phyloP scores from a whole-genome alignment of 2,329 filamentous ascomycete genomes.

The Ploettnerulaceae sp. region DNA sequence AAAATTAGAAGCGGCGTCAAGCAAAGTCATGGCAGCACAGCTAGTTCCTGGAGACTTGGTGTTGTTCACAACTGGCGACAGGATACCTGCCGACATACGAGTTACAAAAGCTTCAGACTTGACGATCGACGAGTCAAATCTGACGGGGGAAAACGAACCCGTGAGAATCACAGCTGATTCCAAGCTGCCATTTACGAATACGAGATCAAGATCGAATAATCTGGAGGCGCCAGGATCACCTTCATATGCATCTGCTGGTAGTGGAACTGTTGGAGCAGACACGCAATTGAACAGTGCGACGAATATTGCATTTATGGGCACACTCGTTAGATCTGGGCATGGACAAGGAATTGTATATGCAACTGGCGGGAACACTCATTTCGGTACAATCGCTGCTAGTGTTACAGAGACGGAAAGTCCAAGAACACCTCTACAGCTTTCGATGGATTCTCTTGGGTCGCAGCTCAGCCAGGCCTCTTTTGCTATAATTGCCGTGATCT shows the following conservation, averaged over 20 bases:
- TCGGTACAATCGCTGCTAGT: conserved; percentile 92
- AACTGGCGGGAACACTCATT: conserved; percentile 88
- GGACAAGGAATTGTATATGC: conserved; percentile 97
- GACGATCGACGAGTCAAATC: conserved; percentile 91
- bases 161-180: conserved; percentile 71
- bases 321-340: conserved; percentile 87
- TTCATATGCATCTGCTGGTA: conserved; percentile 53
- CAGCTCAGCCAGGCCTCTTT: conserved; percentile 97
- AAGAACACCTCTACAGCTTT: conserved; percentile 85
- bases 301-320: conserved; percentile 98
- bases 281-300: conserved; percentile 68
- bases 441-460: conserved; percentile 95
- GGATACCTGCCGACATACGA: conserved; percentile 91
- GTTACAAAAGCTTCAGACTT: conserved; percentile 88
- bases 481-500: conserved; percentile 87
- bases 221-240: conserved; percentile 46
- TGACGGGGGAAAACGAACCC: conserved; percentile 95
- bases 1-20: conserved; percentile 63
- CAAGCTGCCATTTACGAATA: conserved; percentile 36
- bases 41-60: conserved; percentile 91
- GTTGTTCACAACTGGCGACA: conserved; percentile 90
- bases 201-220: conserved; percentile 28
- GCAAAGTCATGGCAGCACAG: conserved; percentile 79
- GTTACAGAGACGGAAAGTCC: conserved; percentile 94
- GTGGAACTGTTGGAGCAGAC: conserved; percentile 56